Evolutionary conservation across 768 basidiomycete species (phyloP).

Genomic region (Phaffia tasmanica): DNA sequence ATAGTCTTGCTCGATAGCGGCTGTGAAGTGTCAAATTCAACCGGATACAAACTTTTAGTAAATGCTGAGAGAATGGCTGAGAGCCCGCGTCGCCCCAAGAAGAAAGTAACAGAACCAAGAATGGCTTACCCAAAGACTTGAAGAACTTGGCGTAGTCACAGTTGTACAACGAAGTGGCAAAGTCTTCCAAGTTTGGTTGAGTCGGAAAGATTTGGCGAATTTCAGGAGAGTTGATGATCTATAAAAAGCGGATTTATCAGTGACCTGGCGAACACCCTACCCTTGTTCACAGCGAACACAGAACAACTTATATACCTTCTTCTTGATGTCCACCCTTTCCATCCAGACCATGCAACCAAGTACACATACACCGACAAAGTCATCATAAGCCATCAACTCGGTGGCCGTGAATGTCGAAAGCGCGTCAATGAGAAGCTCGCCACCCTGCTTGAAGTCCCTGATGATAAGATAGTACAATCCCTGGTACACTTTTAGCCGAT

Average conservation of each 20-base stretch:
- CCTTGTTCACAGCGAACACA: neutral
- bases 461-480: conserved; percentile 74
- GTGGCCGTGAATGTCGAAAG: conserved; percentile 89
- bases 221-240: conserved; percentile 80
- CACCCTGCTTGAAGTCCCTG: conserved; percentile 79
- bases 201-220: conserved; percentile 75
- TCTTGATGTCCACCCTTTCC: conserved; percentile 75
- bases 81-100: too few relatives aligned
- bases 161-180: conserved; percentile 77
- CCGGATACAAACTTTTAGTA: conserved; percentile 1
- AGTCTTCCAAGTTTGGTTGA: conserved; percentile 66
- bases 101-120: neutral
- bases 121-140: conserved; percentile 58
- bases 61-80: too few relatives aligned
- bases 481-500: conserved; percentile 90
- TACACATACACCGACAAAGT: conserved; percentile 77
- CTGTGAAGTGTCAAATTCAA: conserved; percentile 42
- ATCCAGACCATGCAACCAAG: conserved; percentile 66
- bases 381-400: conserved; percentile 75
- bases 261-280: neutral
- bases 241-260: neutral
- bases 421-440: conserved; percentile 78
- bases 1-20: conserved; percentile 74
- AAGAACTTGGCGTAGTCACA: conserved; percentile 95
- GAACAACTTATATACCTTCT: conserved; percentile 51